Base-by-base conservation (phyloP, 2,329 filamentous ascomycete genomes). In the Teratosphaeria destructans region DNA sequence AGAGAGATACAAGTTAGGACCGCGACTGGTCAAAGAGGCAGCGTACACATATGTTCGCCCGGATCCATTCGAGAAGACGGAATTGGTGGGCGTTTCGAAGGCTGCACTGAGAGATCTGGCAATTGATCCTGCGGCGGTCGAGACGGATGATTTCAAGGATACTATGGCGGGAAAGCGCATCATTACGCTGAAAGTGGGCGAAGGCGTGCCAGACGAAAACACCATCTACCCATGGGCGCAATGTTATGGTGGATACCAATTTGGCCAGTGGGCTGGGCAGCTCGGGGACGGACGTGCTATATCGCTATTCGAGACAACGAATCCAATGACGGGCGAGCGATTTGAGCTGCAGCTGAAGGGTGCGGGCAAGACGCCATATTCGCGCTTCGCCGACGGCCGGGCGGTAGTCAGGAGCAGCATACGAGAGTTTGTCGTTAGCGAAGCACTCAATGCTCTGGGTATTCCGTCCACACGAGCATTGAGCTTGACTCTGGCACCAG, bases 221-320 rank as follows among this genome's bases (percentile, higher is more conserved):
- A 87, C 88, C 23, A 85, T 94, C 52, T 99, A 99, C 72, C 93
- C 94, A 0, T 99, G 94, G 94, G 92, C 94, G 35, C 94, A 99
- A 76, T 97, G 94, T 76, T 99, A 99, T 73, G 94, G 94, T 60
- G 93, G 93, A 59, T 78, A 81, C 67, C 74, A 76, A 56, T 75
- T 76, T 60, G 94, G 94, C 5, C 85, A 88, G 65, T 99, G 93
- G 93, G 94, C 94, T 3, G 92, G 94, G 5, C 94, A 99, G 74
- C 83, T 99, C 1, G 94, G 94, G 52, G 94, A 99, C 71, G 94
- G 94, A 43, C 83, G 94, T 59, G 94, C 92, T 34, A 97, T 99
- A 66, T 95, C 90, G 39, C 79, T 99, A 1, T 97, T 97, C 69
- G 94, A 99, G 74, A 84, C 86, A 27, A 93, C 85, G 5, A 95